These are phyloP conservation scores for Hypomontagnella submonticulosa DNA, from an alignment of 495 filamentous ascomycete genomes.

Conservation along the genomic window DNA sequence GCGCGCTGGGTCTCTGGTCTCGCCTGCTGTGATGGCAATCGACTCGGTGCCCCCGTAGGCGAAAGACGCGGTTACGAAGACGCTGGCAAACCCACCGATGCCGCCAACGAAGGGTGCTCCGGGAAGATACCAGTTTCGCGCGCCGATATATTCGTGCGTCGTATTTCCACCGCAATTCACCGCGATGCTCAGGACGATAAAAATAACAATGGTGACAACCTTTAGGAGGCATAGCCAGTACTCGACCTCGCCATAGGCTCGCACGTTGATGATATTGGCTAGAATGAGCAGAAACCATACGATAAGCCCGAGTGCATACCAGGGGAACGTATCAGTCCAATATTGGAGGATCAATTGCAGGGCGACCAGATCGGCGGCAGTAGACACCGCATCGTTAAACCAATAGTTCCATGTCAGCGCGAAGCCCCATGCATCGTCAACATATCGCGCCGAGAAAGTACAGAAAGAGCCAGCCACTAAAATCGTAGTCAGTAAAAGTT, in stretches of 20 bases:
- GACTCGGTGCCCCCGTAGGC: constrained; percentile 60
- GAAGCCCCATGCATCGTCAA: constrained; percentile 72
- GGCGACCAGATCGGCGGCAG: constrained; percentile 73
- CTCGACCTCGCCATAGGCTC: constrained; percentile 73
- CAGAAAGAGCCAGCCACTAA: constrained; percentile 71
- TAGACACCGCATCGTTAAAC: constrained; percentile 62
- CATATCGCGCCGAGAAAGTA: constrained; percentile 70
- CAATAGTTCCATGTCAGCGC: constrained; percentile 70
- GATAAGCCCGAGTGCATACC: constrained; percentile 71
- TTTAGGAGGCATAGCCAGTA: constrained; percentile 74
- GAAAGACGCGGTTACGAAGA: constrained; percentile 47
- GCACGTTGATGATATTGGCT: constrained; percentile 70
- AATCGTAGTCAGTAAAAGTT: constrained; percentile 4
- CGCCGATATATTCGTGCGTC: constrained; percentile 68
- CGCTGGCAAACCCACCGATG: constrained; percentile 42
- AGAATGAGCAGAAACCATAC: constrained; percentile 69
- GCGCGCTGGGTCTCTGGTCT: constrained; percentile 65
- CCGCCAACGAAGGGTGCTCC: constrained; percentile 45
- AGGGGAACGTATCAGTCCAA: constrained; percentile 65
- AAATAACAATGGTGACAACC: constrained; percentile 71
- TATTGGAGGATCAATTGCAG: constrained; percentile 73
- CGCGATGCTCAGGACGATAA: constrained; percentile 66
- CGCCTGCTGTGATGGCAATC: constrained; percentile 69
- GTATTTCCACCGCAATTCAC: constrained; percentile 68
- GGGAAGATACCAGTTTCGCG: constrained; percentile 66